Evolutionary conservation across 106 monocot species (phyloP), one percentile per base, ranked within the genome.

Genomic region (Dendrobium officinale): DNA sequence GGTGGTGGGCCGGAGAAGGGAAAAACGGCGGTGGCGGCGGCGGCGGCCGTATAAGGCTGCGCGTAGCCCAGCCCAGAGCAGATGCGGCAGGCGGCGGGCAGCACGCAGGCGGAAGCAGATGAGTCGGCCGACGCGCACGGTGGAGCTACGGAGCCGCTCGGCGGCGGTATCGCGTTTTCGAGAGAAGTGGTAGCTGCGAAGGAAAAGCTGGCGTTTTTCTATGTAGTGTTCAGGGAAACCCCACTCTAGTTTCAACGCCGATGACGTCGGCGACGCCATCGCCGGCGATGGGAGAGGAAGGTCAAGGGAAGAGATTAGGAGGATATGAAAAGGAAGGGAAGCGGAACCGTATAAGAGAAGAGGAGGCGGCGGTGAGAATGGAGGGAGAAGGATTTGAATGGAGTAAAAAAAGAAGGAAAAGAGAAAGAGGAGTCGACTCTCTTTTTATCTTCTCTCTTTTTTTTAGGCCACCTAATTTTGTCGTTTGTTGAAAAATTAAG

Each of bases 161-260:
- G 37, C 15, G 6, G 44, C 27, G 26, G 67, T 22, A 13, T 26
- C 18, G 67, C 27, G 79, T 67, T 79, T 79, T 17, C 79, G 41
- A 42, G 58, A 67, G 79, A 79, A 79, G 33, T 66, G 79, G 58
- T 79, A 79, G 79, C 79, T 79, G 13, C 79, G 79, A 67, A 79
- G 79, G 79, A 79, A 79, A 41, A 67, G 44, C 79, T 67, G 79
- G 59, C 79, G 79, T 19, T 55, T 64, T 58, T 79, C 79, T 45
- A 43, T 44, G 27, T 79, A 67, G 44, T 79, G 44, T 9, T 42
- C 79, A 0, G 45, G 43, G 79, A 64, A 44, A 67, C 44, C 33
- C 67, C 79, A 67, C 26, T 16, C 42, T 27, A 79, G n/a, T 13
- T 51, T 51, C 15, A 51, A 51, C 51, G 45, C 6, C 5, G 45